Evolutionary conservation across 2,329 filamentous ascomycete genomes (phyloP), one percentile per base, ranked within the genome.

Genomic region (Penicillium sp.): DNA sequence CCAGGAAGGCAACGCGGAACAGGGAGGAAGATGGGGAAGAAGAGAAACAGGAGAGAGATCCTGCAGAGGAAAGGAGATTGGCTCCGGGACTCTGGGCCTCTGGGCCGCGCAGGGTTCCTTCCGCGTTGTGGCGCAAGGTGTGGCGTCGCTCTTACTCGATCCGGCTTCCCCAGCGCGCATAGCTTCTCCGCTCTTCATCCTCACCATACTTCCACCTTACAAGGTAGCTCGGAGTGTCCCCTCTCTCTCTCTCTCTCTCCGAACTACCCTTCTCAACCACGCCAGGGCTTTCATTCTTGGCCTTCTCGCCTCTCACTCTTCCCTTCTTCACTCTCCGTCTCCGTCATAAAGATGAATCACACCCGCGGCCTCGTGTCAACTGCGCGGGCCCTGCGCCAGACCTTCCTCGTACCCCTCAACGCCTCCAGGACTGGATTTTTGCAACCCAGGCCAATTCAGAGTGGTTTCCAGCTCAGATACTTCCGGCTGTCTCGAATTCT

Each of bases 321-420:
- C 30, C 33, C 12, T n/a, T 13, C n/a, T 27, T 27, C n/a, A n/a
- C n/a, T n/a, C n/a, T n/a, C n/a, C n/a, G n/a, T 24, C 37, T 36
- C 12, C 7, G n/a, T 9, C 13, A 5, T 12, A 50, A 61, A 49
- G 15, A 71, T 72, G 69, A 68, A 64, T 48, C 68, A 70, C 51
- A 64, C 61, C 24, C 67, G 69, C 45, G 59, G 66, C 36, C 62
- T 71, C 52, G 48, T 68, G 33, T 69, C 68, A 6, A 65, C 64
- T 9, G 62, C 68, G 42, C 67, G 68, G 41, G 65, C 63, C 15
- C 55, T 71, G 46, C 67, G 68, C 46, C 63, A 59, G 39, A 63
- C 60, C 41, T 70, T 70, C 54, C 43, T 68, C 13, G 6, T 56
- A 26, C 60, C 69, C 15, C 41, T 56, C 33, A 45, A 54, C 49